Percentiles rank a stretch among this genome's conserved stretches.
These are phyloP conservation scores for Leucaena leucocephala DNA, from an alignment of 306 rosid genomes.

Conservation along the genomic window DNA sequence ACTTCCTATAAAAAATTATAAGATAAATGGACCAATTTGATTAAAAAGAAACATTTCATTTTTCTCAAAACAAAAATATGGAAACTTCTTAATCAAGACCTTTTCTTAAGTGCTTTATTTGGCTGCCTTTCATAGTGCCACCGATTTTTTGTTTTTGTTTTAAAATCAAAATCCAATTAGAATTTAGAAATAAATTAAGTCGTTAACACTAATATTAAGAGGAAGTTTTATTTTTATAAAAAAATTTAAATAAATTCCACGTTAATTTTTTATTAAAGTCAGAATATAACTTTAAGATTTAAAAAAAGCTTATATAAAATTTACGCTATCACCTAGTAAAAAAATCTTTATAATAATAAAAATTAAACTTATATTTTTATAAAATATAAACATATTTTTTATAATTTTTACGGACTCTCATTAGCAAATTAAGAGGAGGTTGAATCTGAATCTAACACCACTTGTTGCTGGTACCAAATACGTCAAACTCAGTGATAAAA, in stretches of 20 bases:
- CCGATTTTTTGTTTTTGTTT: not conserved
- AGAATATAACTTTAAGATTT: no score
- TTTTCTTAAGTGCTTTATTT: not conserved
- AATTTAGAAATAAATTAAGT: not conserved
- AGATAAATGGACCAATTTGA: not conserved
- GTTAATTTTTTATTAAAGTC: no score
- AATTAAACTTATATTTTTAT: no score
- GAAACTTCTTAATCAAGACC: not conserved
- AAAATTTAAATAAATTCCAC: no score
- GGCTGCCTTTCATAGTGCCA: not conserved
- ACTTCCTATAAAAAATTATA: no score
- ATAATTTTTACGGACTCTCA: no score
- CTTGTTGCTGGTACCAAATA: not conserved
- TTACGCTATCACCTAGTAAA: no score
- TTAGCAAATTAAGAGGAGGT: not conserved
- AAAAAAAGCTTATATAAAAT: no score
- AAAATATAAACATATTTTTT: no score
- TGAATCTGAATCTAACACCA: constrained; percentile 10
- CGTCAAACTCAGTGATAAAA: not conserved
- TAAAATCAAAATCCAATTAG: not conserved
- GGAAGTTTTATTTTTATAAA: no score
- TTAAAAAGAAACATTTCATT: not conserved
- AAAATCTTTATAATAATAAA: no score
- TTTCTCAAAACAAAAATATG: not conserved
- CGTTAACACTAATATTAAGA: not conserved